Base-by-base conservation (phyloP, 305 asterid species). In the Fraxinus latifolia region DNA sequence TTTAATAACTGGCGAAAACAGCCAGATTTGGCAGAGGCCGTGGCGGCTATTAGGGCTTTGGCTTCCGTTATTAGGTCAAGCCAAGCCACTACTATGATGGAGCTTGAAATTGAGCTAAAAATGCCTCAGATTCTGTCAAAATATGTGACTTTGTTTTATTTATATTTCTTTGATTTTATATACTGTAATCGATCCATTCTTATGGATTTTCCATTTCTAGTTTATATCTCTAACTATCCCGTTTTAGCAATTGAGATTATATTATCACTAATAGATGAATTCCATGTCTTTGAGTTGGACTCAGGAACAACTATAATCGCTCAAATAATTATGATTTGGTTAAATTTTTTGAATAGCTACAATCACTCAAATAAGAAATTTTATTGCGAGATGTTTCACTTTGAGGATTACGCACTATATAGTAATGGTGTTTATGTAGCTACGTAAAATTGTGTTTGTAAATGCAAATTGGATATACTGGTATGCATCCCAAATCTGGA, bases 21-120 rank as follows among this genome's bases (percentile, higher is more conserved):
- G 80, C 97, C 98, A 25, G 95, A 95, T 25, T 87, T 95, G 91
- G 99, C 97, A 21, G 98, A 95, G 89, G 98, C 99, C 7, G 98
- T 95, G 77, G 98, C 97, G 0, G 98, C 97, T 3, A 95, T 94
- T 81, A 89, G 97, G 93, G 95, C 99, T 82, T 87, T 95, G 89
- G 98, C 98, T 14, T 95, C 95, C 60, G 95, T 91, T 62, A 93
- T 92, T 83, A 88, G 11, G 44, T 36, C 44, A 36, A 36, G 47
- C 47, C 14, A 37, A 37, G 47, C 47, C 14, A 39, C 47, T 4
- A 95, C 99, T 0, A 91, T 91, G 95, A 95, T 95, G 98, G 98
- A 93, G 87, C 97, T 93, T 36, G 97, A 95, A 81, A 91, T 91
- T 87, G 99, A 92, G 93, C 96, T 95, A 92, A 90, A 50, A 93